These are phyloP conservation scores for Aspergillus aculeatus DNA, from an alignment of 2,329 filamentous ascomycete genomes.

Conservation along the genomic window DNA sequence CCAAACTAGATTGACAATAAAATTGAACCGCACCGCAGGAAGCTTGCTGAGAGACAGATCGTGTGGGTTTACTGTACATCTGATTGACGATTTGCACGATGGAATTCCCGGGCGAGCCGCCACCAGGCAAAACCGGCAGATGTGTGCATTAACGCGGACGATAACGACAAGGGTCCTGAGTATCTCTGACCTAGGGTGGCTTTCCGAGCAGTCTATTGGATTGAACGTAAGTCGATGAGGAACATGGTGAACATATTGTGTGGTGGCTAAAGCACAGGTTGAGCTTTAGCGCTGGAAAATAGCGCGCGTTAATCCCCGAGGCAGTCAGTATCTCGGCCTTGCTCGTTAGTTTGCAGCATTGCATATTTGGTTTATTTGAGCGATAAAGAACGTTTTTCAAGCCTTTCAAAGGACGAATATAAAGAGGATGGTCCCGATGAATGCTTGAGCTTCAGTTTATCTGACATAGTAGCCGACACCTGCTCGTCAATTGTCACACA, in stretches of 20 bases:
- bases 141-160: conserved; percentile 19
- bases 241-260: not conserved
- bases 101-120: conserved; percentile 17
- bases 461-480: not conserved
- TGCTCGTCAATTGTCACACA: not conserved
- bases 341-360: not conserved
- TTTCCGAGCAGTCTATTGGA: conserved; percentile 6
- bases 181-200: conserved; percentile 3
- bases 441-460: not conserved
- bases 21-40: conserved; percentile 10
- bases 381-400: not conserved
- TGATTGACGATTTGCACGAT: conserved; percentile 3
- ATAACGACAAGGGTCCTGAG: conserved; percentile 16
- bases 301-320: not conserved
- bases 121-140: conserved; percentile 12
- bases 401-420: not conserved
- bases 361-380: not conserved
- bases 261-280: not conserved
- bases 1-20: conserved; percentile 13
- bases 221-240: conserved; percentile 5
- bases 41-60: conserved; percentile 5
- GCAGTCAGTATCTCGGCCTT: not conserved
- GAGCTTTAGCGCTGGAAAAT: not conserved
- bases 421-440: not conserved
- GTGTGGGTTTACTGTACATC: not conserved